A percentile compares a stretch with the other conserved stretches of the same genome.
Conservation (phyloP, 1,284 basidiomycete species). For the Sporisorium reilianum region DNA sequence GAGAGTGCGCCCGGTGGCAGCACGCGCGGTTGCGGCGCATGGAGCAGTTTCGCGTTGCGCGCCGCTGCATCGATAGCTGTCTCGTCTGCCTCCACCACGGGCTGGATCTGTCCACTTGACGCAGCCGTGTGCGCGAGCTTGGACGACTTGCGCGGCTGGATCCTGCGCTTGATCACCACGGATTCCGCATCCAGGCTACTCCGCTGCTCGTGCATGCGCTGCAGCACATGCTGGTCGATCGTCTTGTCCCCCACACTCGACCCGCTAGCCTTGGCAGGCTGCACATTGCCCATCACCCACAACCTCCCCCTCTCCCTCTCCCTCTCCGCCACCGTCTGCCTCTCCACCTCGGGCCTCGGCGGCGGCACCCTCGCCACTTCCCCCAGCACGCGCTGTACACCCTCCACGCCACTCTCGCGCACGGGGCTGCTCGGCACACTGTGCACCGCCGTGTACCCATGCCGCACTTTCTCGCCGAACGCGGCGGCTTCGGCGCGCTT, state of each 20-base stretch:
- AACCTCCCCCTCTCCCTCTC: constrained; percentile 36
- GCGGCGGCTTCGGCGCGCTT: constrained; percentile 43
- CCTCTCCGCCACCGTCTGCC: constrained; percentile 30
- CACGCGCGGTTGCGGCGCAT: background rate
- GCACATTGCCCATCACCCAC: constrained; percentile 46
- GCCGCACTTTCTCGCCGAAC: constrained; percentile 13
- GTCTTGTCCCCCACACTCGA: background rate
- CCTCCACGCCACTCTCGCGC: too few species aligned
- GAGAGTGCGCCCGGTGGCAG: constrained; percentile 28
- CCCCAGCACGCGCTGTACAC: too few species aligned
- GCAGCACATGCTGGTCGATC: constrained; percentile 17
- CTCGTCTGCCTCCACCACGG: constrained; percentile 18
- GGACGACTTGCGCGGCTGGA: constrained; percentile 25
- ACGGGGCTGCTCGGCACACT: constrained; percentile 11
- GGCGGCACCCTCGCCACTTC: constrained; percentile 15
- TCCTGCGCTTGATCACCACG: constrained; percentile 2
- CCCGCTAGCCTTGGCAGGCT: background rate
- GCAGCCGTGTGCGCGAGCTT: background rate
- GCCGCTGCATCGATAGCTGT: background rate
- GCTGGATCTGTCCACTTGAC: background rate
- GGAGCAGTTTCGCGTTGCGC: background rate
- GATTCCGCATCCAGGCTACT: background rate
- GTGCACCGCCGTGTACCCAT: constrained; percentile 6
- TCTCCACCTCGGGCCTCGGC: constrained; percentile 15
- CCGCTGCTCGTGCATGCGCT: constrained; percentile 17